Evolutionary conservation across 2,329 filamentous ascomycete species (phyloP), one percentile per base, ranked within the genome.

Genomic region (Phialophora tarda): DNA sequence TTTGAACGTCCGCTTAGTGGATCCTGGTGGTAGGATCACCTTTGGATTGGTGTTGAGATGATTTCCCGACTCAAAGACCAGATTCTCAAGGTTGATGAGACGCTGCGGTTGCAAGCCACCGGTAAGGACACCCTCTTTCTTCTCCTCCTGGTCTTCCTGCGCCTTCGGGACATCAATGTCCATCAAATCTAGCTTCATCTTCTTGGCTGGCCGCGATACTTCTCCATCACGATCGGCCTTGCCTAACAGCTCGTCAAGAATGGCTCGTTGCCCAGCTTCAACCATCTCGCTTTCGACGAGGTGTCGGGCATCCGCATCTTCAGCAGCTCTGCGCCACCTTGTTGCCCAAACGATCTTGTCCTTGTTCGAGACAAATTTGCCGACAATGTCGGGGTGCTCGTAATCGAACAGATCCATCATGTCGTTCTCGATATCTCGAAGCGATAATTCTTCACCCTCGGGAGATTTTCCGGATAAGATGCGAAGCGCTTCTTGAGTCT

Each of bases 31-130:
- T 23, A 99, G 84, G 69, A 91, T 90, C 55, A 99, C 95, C 76
- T 93, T 97, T 6, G 93, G 91, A 74, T 99, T 99, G n/a, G 95
- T 98, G 94, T 98, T 99, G 51, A 99, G 85, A 82, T 99, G 95
- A 74, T 98, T 99, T 61, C 95, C 95, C 79, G 98, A 94, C 73
- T 98, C 95, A 76, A 99, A 99, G 47, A 97, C 86, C 38, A 99
- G 86, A 74, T 98, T 98, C 65, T 99, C 94, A 59, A 99, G 83
- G 76, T 98, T 98, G 77, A 99, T 92, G 53, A 92, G 82, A 75
- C 91, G 92, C 72, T 89, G 89, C 2, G 96, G 95, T 74, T 95
- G 91, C 44, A 99, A 83, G 14, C 92, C 93, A 62, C 93, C 92
- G 34, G 93, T 85, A 23, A 97, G 82, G 60, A 86, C 86, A 59